These are phyloP conservation scores for Mortierella sp. DNA, from an alignment of 371 early-diverging fungal species.

Conservation along the genomic window DNA sequence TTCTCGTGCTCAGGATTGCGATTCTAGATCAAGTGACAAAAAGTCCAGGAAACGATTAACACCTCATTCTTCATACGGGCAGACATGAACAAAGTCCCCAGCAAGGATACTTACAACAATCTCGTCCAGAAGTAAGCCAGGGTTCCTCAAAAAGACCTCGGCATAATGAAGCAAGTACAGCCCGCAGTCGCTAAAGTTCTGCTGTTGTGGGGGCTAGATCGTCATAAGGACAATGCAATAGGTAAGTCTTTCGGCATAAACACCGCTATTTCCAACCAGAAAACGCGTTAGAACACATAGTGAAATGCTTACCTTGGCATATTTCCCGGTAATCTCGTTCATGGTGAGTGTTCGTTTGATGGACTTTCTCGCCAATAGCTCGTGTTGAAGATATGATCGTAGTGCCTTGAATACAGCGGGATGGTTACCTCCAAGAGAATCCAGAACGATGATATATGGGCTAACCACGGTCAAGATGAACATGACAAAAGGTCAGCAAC, in stretches of 20 bases:
- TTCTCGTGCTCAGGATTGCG: conserved; percentile 14
- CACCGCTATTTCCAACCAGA: too few relatives aligned
- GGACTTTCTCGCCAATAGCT: conserved; percentile 44
- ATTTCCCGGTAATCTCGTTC: conserved; percentile 34
- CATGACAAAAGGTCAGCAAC: background rate
- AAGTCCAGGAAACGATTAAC: background rate
- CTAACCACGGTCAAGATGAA: conserved; percentile 3
- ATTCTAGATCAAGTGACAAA: conserved; percentile 17
- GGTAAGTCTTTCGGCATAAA: too few relatives aligned
- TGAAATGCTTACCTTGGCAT: conserved; percentile 47
- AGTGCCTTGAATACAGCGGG: conserved; percentile 55
- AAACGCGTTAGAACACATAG: background rate
- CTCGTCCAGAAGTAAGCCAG: conserved; percentile 42
- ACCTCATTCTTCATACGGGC: background rate
- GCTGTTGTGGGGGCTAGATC: conserved; percentile 62
- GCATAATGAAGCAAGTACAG: conserved; percentile 71
- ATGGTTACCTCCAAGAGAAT: conserved; percentile 67
- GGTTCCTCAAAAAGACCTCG: conserved; percentile 62
- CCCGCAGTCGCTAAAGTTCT: conserved; percentile 77
- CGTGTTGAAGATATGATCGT: conserved; percentile 58
- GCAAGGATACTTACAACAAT: conserved; percentile 41
- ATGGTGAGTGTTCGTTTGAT: conserved; percentile 20
- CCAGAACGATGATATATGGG: conserved; percentile 62
- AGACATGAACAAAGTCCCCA: background rate
- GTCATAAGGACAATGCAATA: background rate